phyloP scores from a whole-genome alignment of 2,329 filamentous ascomycete species.

The Ophiostoma sp. region DNA sequence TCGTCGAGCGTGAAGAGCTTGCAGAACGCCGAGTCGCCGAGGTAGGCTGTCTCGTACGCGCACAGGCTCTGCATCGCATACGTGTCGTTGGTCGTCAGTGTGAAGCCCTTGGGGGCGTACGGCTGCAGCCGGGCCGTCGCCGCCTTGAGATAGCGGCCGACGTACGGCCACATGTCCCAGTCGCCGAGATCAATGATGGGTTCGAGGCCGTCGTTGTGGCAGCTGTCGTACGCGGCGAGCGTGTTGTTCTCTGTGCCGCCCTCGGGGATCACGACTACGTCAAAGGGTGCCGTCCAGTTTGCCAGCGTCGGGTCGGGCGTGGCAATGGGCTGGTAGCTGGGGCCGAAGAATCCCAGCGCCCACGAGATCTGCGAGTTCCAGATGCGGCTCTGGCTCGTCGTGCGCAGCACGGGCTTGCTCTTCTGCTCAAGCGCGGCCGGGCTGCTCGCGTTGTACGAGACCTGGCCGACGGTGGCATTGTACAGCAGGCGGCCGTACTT shows the following conservation, averaged over 20 bases:
- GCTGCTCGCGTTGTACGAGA: slow-evolving; percentile 43
- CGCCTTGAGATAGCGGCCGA: slow-evolving; percentile 41
- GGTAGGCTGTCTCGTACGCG: slow-evolving; percentile 48
- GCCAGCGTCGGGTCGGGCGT: slow-evolving; percentile 34
- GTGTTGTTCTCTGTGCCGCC: slow-evolving; percentile 48
- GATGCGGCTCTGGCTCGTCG: slow-evolving; percentile 50
- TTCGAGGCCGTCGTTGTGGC: slow-evolving; percentile 37
- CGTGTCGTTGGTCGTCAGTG: slow-evolving; percentile 44
- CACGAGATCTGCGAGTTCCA: slow-evolving; percentile 50
- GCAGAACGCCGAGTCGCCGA: slow-evolving; percentile 49
- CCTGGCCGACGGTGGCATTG: slow-evolving; percentile 43
- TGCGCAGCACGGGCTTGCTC: slow-evolving; percentile 45
- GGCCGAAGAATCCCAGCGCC: slow-evolving; percentile 49
- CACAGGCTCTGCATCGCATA: slow-evolving; percentile 50
- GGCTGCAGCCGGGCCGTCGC: slow-evolving; percentile 43
- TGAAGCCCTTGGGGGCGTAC: slow-evolving; percentile 44
- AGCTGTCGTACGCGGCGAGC: slow-evolving; percentile 47
- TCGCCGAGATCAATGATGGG: slow-evolving; percentile 38
- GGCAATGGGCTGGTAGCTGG: slow-evolving; percentile 37
- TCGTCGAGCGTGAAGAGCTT: slow-evolving; percentile 54
- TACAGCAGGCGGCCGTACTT: slow-evolving; percentile 50
- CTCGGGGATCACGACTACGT: slow-evolving; percentile 48
- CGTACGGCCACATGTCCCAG: slow-evolving; percentile 39
- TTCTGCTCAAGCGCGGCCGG: slow-evolving; percentile 42
- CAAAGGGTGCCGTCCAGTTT: slow-evolving; percentile 39